A percentile compares a stretch with the other conserved stretches of the same genome.
These are phyloP conservation scores for Penicillium sp. DNA, from an alignment of 2,329 filamentous ascomycete species.

Conservation along the genomic window DNA sequence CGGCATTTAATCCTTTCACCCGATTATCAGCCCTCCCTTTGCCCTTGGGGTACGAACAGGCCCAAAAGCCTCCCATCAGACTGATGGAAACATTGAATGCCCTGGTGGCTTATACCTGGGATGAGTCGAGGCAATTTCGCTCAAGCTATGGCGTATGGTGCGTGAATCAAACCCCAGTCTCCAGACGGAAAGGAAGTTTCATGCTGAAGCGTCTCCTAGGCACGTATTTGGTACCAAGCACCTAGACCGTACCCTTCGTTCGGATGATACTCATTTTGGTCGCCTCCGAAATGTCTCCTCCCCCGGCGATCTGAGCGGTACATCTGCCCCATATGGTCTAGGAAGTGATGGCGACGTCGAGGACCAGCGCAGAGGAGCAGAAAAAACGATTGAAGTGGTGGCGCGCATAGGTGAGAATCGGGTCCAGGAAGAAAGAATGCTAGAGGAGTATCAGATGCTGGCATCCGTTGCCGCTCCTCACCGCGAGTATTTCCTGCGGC, in stretches of 20 bases:
- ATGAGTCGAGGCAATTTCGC: neutral
- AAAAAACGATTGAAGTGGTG: neutral
- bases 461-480: neutral
- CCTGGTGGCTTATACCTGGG: neutral
- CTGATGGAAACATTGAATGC: neutral
- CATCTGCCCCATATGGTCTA: neutral
- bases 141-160: neutral
- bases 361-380: neutral
- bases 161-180: neutral
- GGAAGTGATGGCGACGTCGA: neutral
- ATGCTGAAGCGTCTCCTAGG: neutral
- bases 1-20: neutral
- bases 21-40: neutral
- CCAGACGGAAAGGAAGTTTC: neutral
- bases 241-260: neutral
- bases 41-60: neutral
- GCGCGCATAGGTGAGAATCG: neutral
- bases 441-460: neutral
- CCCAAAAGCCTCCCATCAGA: neutral
- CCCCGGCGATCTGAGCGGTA: neutral
- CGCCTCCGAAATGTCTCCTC: neutral
- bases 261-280: neutral
- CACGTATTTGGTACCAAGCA: neutral
- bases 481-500: neutral
- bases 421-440: neutral